Base-by-base conservation (phyloP, 106 monocot species). In the Ottelia alismoides region DNA sequence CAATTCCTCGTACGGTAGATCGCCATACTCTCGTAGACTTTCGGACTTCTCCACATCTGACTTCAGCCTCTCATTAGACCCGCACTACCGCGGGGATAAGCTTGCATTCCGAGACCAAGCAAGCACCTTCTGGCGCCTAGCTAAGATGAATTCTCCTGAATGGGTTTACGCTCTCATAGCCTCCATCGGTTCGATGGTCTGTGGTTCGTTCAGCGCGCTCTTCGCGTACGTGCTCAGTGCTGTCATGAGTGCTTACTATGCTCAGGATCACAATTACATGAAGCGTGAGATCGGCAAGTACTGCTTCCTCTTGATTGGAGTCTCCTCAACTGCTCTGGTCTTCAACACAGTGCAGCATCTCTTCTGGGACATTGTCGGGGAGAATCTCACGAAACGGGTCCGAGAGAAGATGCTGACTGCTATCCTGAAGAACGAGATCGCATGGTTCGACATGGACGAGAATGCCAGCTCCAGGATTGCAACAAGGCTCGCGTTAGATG, bases 171-270 rank as follows among this genome's bases (percentile, higher is more conserved):
- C 91, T 1, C 75, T 92, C 11, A 32, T 78, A 0, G 90, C 74
- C 49, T 70, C 75, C 28, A 58, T 91, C 19, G 85, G 75, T 17
- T 91, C 90, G 9, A 81, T 78, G 75, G 81, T 74, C 27, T 91
- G 90, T 20, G 90, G 90, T 22, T 77, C 78, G 32, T 68, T 85
- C 56, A 80, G 76, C 47, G 85, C 85, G 11, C 51, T 85, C 51
- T 91, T 91, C 26, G 85, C 91, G 35, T 85, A 85, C 49, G 76
- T 81, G 29, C 85, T 92, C 30, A 92, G 85, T 46, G 75, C 81
- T 1, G 85, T 92, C 2, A 53, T 92, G 25, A 85, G 78, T 28
- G 58, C 76, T 23, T 92, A 85, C 67, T 92, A 92, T 26, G 57
- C 80, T 1, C 72, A 52, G 58, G 91, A 92, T 49, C 54, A 66